Percentiles rank a stretch among this genome's conserved stretches.
phyloP scores from a whole-genome alignment of 2,329 filamentous ascomycete genomes.

The Penicillium polonicum region DNA sequence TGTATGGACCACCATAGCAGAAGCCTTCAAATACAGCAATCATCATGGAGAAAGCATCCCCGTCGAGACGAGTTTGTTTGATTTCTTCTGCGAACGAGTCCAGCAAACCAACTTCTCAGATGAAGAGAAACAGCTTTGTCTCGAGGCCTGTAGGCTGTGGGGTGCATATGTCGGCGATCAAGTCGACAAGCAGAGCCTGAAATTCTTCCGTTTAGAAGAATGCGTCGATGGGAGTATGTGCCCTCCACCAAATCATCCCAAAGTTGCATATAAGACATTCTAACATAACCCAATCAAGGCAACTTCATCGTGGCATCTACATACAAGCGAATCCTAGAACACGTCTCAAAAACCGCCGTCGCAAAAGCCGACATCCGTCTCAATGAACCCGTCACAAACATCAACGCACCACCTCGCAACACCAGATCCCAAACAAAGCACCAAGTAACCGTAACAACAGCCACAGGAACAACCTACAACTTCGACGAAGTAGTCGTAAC shows the following conservation, averaged over 20 bases:
- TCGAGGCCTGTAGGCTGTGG: slow-evolving; percentile 61
- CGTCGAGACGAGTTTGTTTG: slow-evolving; percentile 52
- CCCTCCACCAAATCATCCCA: not conserved
- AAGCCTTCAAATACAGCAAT: slow-evolving; percentile 61
- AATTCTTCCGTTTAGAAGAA: slow-evolving; percentile 65
- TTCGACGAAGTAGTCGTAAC: slow-evolving; percentile 57
- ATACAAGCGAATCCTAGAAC: slow-evolving; percentile 57
- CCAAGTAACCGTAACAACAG: slow-evolving; percentile 47
- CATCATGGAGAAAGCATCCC: slow-evolving; percentile 53
- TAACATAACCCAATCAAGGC: slow-evolving; percentile 39
- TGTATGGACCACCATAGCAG: slow-evolving; percentile 59
- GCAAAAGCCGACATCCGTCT: slow-evolving; percentile 52
- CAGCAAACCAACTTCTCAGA: slow-evolving; percentile 39
- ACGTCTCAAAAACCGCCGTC: slow-evolving; percentile 51
- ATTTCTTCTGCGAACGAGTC: slow-evolving; percentile 56
- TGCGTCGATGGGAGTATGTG: slow-evolving; percentile 59
- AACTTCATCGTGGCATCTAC: slow-evolving; percentile 64
- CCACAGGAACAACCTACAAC: slow-evolving; percentile 33
- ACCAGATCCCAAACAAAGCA: slow-evolving; percentile 17
- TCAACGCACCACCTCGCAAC: slow-evolving; percentile 33
- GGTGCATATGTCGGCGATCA: slow-evolving; percentile 63
- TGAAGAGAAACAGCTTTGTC: slow-evolving; percentile 48
- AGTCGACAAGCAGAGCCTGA: slow-evolving; percentile 59
- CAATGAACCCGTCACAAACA: slow-evolving; percentile 43
- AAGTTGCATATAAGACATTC: not conserved